phyloP scores from a whole-genome alignment of 2,329 filamentous ascomycete genomes.

The Sporothrix phasma region DNA sequence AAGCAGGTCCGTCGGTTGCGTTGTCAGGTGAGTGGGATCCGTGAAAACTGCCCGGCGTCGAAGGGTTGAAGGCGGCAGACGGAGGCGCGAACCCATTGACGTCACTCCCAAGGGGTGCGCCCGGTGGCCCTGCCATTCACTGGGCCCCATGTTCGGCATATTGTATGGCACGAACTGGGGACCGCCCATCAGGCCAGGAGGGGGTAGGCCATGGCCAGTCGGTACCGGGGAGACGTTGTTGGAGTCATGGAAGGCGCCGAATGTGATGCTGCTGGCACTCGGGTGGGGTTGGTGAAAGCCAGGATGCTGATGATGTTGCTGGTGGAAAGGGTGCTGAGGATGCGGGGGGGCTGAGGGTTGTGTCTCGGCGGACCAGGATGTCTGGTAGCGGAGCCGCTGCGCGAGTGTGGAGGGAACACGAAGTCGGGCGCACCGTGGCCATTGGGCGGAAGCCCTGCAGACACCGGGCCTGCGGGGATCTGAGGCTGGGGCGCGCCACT shows the following conservation, averaged over 20 bases:
- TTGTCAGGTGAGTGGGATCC: slow-evolving; percentile 38
- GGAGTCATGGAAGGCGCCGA: slow-evolving; percentile 45
- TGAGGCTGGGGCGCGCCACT: background rate
- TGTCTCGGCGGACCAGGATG: slow-evolving; percentile 6
- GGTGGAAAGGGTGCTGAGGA: background rate
- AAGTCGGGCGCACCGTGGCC: slow-evolving; percentile 4
- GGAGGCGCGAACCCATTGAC: slow-evolving; percentile 17
- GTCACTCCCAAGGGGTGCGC: background rate
- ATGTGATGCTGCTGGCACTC: slow-evolving; percentile 47
- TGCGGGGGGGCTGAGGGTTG: background rate
- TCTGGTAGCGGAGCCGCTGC: background rate
- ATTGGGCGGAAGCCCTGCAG: slow-evolving; percentile 2
- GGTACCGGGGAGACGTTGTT: slow-evolving; percentile 49
- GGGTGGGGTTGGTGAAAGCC: slow-evolving; percentile 42
- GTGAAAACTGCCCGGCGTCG: slow-evolving; percentile 52
- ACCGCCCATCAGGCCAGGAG: slow-evolving; percentile 27
- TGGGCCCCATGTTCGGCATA: slow-evolving; percentile 5
- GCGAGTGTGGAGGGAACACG: slow-evolving; percentile 9
- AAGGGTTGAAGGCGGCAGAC: slow-evolving; percentile 38
- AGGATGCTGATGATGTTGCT: background rate
- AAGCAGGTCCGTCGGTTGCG: background rate
- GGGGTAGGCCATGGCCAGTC: slow-evolving; percentile 24
- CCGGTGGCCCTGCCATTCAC: slow-evolving; percentile 16
- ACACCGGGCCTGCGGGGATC: background rate
- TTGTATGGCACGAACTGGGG: slow-evolving; percentile 10